Conservation (phyloP, 2,329 filamentous ascomycete genomes). For the Cladosporium cucumerinum region DNA sequence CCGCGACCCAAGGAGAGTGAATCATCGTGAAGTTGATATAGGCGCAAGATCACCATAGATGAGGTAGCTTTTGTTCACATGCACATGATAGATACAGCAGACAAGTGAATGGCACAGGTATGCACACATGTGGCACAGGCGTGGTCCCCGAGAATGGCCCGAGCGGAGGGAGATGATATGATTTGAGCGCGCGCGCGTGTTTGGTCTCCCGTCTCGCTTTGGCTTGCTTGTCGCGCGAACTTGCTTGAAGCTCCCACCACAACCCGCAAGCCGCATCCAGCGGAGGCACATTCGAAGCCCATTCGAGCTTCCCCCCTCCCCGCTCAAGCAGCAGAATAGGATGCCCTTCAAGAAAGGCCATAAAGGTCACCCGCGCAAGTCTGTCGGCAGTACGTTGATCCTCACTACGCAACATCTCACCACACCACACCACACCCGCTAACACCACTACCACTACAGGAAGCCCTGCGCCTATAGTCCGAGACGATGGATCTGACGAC, state of each 20-base stretch:
- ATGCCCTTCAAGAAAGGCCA: conserved; percentile 32
- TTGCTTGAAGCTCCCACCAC: not conserved
- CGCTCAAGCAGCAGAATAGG: conserved; percentile 13
- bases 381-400: conserved; percentile 18
- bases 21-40: not conserved
- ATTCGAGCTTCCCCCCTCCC: not conserved
- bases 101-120: not conserved
- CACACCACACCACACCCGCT: conserved; percentile 6
- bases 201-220: not conserved
- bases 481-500: conserved; percentile 30
- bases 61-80: not conserved
- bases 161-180: not conserved
- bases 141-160: not conserved
- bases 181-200: not conserved
- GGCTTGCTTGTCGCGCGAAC: not conserved
- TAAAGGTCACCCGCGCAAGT: conserved; percentile 25
- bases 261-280: conserved; percentile 1
- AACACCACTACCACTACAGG: conserved; percentile 19
- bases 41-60: not conserved
- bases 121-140: not conserved
- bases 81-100: not conserved
- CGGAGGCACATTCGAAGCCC: conserved; percentile 1
- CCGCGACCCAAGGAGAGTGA: not conserved
- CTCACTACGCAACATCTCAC: conserved; percentile 7
- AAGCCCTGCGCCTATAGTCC: conserved; percentile 26